Base-by-base conservation (phyloP, 148 eudicot species). In the Spergularia marina region DNA sequence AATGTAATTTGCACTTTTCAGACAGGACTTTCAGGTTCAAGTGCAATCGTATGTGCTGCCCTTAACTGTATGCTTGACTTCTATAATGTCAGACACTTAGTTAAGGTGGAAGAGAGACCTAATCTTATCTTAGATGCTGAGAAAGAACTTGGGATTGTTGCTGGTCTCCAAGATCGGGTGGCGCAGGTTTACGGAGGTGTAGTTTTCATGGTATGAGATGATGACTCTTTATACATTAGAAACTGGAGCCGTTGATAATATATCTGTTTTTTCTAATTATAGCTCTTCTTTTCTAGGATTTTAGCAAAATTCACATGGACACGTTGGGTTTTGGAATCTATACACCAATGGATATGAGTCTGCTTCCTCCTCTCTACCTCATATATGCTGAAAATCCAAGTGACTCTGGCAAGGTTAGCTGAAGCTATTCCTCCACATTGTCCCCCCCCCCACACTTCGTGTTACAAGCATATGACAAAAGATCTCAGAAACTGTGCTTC, bases 311-410 rank as follows among this genome's bases (percentile, higher is more conserved):
- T 69, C 75, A 87, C 66, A 88, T 91, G 91, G 96, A 90, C 74
- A 83, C 86, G 55, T 65, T 87, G 56, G 98, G 97, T 23, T 85
- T 91, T 85, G 97, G 99, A 25, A 62, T 82, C 20, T 96, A 96
- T 74, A 82, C 72, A 36, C 94, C 92, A 18, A 83, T 96, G 91
- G 91, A 92, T 80, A 70, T 80, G 58, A 77, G 51, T 83, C 84
- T 86, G 66, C 92, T 95, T 76, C 99, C 97, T 54, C 90, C 90
- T 65, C 91, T 96, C 14, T 78, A 92, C 78, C 91, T 96, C 74
- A 88, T 96, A 51, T 96, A 92, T 83, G 97, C 97, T 59, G 97
- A 90, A 76, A 95, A 95, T 84, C 99, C 99, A 49, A 95, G 99
- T 75, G 97, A 95, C 78, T 95, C 99, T 25, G 97, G 99, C 30